phyloP scores from a whole-genome alignment of 1,284 basidiomycete species.

The Hymenochaete sp. region DNA sequence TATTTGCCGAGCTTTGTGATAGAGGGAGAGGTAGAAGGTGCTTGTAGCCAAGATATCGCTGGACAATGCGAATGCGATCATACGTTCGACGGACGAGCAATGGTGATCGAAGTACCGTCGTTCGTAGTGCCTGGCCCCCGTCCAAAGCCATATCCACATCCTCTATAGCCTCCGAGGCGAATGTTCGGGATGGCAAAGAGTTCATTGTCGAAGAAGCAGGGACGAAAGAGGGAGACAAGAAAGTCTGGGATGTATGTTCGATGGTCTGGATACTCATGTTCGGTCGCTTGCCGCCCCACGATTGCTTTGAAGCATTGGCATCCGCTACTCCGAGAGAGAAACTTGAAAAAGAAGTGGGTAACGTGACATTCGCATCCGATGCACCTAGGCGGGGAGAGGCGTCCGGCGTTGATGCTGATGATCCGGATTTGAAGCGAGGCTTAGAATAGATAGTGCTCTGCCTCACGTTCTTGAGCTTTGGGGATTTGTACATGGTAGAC shows the following conservation, averaged over 20 bases:
- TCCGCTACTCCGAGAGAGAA: constrained; percentile 24
- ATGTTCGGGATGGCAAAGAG: constrained; percentile 2
- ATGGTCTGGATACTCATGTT: constrained; percentile 43
- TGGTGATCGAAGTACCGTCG: constrained; percentile 38
- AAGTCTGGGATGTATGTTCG: constrained; percentile 30
- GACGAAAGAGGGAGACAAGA: constrained; percentile 26
- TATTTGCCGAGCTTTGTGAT: too few relatives aligned
- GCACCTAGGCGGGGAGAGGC: constrained; percentile 37
- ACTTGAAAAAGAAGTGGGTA: constrained; percentile 19
- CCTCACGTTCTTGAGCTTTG: too few relatives aligned
- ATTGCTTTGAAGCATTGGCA: constrained; percentile 23
- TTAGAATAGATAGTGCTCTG: constrained; percentile 39
- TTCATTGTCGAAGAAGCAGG: constrained; percentile 6
- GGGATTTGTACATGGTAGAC: constrained; percentile 24
- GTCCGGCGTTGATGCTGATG: constrained; percentile 39
- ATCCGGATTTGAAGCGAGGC: constrained; percentile 35
- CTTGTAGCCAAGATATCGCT: constrained; percentile 53
- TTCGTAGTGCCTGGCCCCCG: constrained; percentile 20
- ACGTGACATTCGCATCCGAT: constrained; percentile 20
- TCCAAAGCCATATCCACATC: constrained; percentile 27
- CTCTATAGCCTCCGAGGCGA: constrained; percentile 13
- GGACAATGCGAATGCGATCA: constrained; percentile 49
- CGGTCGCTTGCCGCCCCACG: constrained; percentile 23
- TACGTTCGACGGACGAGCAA: constrained; percentile 47
- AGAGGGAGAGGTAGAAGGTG: constrained; percentile 40